Evolutionary conservation across 2,329 filamentous ascomycete genomes (phyloP), one percentile per base, ranked within the genome.

Genomic region (Fusarium proliferatum): DNA sequence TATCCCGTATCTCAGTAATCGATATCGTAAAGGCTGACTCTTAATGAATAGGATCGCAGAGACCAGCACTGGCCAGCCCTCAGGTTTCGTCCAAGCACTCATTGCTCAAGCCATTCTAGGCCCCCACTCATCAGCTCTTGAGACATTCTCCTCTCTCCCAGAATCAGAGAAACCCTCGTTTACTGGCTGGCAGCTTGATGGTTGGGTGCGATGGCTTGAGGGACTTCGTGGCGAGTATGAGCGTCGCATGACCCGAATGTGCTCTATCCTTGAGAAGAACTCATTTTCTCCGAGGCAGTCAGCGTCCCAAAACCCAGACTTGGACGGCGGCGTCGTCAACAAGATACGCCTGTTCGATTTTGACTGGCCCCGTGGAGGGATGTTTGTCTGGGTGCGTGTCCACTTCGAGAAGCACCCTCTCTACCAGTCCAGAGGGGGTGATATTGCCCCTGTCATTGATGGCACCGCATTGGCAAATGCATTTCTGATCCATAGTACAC

Each of bases 181-280:
- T 72, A 67, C 73, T 28, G 87, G 93, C 66, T 98, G 95, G 95
- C 88, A 93, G 77, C 90, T 92, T 71, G 90, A 91, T 69, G 95
- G 95, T 72, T 98, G 94, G 94, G 92, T 97, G 19, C 92, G 94
- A 74, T 98, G 95, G 95, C 90, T 98, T 30, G 93, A 92, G 69
- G 94, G 95, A 12, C 88, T 98, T 19, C 90, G 95, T 33, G 94
- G 92, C 64, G 89, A 90, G 76, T 98, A 98, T 83, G 94, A 97
- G 84, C 87, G 91, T 45, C 91, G 95, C 67, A 97, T 97, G 94
- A 89, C 88, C 77, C 83, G 85, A 72, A 97, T 97, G 94, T 93
- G 92, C 82, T 84, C 84, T 12, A 87, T 90, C 60, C 88, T 98
- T 19, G 93, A 96, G 78, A 88, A 89, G 9, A 89, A 92, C 61